These are phyloP conservation scores for Paxillus ammoniavirescens DNA, from an alignment of 768 basidiomycete genomes.

Conservation along the genomic window DNA sequence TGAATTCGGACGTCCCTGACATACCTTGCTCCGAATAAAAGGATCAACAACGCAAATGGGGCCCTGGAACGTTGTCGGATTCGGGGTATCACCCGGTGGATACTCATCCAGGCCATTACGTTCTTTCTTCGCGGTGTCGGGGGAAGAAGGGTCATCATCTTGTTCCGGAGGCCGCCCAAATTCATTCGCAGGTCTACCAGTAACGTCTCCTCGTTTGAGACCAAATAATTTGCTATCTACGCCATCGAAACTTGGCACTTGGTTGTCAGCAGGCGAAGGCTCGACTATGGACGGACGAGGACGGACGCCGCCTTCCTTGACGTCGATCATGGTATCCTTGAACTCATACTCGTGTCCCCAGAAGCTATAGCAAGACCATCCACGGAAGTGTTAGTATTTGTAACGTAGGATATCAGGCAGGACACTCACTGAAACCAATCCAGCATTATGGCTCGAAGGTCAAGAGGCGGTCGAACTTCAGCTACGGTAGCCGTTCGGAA, in stretches of 20 bases:
- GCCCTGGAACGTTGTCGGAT: background rate
- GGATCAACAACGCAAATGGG: slow-evolving; percentile 38
- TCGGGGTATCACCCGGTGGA: background rate
- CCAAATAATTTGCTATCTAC: background rate
- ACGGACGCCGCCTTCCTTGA: slow-evolving; percentile 42
- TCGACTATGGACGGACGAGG: slow-evolving; percentile 10
- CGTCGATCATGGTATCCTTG: slow-evolving; percentile 29
- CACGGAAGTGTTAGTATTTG: background rate
- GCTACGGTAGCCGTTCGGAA: slow-evolving; percentile 18
- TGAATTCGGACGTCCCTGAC: background rate
- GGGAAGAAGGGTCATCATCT: background rate
- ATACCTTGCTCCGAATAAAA: slow-evolving; percentile 40
- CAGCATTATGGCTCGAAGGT: slow-evolving; percentile 25
- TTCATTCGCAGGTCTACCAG: background rate
- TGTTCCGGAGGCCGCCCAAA: background rate
- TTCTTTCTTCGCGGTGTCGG: background rate
- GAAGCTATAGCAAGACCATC: slow-evolving; percentile 33
- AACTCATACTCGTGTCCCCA: slow-evolving; percentile 43
- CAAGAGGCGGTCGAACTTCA: slow-evolving; percentile 5
- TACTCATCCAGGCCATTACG: background rate
- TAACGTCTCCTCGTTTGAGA: background rate
- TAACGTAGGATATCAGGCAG: background rate
- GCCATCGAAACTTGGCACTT: background rate
- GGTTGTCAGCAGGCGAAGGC: background rate
- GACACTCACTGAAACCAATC: slow-evolving; percentile 44